These are phyloP conservation scores for Trichoderma reesei DNA, from an alignment of 495 filamentous ascomycete genomes.

Conservation along the genomic window DNA sequence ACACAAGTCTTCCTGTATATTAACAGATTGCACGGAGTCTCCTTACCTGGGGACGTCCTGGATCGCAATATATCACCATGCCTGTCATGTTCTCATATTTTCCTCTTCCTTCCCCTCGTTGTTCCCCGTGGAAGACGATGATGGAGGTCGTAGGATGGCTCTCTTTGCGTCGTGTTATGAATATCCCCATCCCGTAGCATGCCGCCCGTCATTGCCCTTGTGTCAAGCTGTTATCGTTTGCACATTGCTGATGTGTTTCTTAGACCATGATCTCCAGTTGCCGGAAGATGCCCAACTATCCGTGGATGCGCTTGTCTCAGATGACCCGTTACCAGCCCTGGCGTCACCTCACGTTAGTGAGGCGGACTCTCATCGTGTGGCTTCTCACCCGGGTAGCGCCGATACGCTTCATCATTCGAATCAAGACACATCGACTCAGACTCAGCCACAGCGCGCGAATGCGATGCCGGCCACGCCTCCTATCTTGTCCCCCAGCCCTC, in stretches of 20 bases:
- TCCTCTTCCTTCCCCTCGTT: constrained; percentile 29
- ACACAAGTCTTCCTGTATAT: constrained; percentile 65
- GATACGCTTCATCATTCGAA: not conserved
- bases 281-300: constrained; percentile 43
- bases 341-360: not conserved
- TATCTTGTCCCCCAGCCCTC: not conserved
- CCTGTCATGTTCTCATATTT: constrained; percentile 22
- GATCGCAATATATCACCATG: constrained; percentile 44
- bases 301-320: constrained; percentile 50
- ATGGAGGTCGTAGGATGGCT: constrained; percentile 40
- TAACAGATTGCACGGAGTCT: constrained; percentile 38
- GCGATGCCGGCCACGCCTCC: not conserved
- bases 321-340: constrained; percentile 23
- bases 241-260: constrained; percentile 27
- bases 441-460: not conserved
- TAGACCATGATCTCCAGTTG: constrained; percentile 42
- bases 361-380: not conserved
- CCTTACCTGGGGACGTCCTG: constrained; percentile 18
- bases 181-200: not conserved
- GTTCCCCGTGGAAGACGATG: constrained; percentile 43
- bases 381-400: not conserved
- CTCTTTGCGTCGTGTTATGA: constrained; percentile 29
- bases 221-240: constrained; percentile 20
- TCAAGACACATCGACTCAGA: not conserved
- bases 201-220: not conserved